Percentiles rank a stretch among this genome's conserved stretches.
Conservation (phyloP, 305 asterid genomes). For the Fraxinus sp. region DNA sequence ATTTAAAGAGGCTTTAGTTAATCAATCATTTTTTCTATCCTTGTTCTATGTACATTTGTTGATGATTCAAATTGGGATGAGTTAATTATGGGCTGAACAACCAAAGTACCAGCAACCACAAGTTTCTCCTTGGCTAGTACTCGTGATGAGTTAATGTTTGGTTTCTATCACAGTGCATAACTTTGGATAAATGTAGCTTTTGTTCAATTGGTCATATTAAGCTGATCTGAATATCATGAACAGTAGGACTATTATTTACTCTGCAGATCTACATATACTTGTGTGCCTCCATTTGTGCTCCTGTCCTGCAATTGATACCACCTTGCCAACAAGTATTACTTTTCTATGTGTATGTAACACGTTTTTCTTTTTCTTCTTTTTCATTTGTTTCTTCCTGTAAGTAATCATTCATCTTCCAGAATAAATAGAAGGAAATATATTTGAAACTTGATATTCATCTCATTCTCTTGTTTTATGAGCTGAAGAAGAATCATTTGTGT, state of each 20-base stretch:
- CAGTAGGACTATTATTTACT: not conserved
- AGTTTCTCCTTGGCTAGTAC: not conserved
- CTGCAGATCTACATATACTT: not conserved
- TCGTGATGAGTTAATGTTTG: not conserved
- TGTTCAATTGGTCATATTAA: not conserved
- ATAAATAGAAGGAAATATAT: not conserved
- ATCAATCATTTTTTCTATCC: not conserved
- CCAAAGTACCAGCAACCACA: not conserved
- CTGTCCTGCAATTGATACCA: not conserved
- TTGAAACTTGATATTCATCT: slow-evolving; percentile 4
- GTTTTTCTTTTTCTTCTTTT: not conserved
- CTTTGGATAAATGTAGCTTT: not conserved
- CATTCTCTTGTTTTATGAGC: not conserved
- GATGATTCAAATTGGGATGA: not conserved
- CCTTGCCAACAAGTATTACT: not conserved
- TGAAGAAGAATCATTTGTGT: not conserved
- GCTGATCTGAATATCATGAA: not conserved
- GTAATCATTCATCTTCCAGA: not conserved
- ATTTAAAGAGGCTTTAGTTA: not conserved
- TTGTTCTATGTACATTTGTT: not conserved
- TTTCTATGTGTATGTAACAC: not conserved
- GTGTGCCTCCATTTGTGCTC: not conserved
- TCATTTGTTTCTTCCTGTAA: not conserved
- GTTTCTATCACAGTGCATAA: not conserved
- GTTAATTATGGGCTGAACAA: not conserved